Base-by-base conservation (phyloP, 257 asterid genomes). In the Handroanthus guayacan region DNA sequence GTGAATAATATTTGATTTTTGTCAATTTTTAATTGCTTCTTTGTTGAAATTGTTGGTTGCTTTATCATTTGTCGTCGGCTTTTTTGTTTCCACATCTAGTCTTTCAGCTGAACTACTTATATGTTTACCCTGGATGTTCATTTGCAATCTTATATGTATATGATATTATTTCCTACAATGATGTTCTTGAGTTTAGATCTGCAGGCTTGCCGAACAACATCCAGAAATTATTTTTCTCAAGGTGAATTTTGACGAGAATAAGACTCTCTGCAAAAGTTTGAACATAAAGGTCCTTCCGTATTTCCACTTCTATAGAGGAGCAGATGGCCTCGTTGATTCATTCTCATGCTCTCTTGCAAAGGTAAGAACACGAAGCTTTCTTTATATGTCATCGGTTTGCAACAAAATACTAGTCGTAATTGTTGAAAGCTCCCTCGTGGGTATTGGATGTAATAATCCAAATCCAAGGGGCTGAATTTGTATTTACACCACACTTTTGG, bases 261-360 rank as follows among this genome's bases (percentile, higher is more conserved):
- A 92, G 84, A 55, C 85, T 68, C 61, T 92, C 41, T 92, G 97
- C 89, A 89, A 79, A 82, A 91, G 92, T 76, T 82, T 91, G 80
- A 88, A 89, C 55, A 77, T 91, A 20, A 91, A 85, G 79, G 96
- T 91, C 75, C 97, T 89, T 78, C 97, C 97, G n/a, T 87, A 79
- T 77, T 91, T 91, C 80, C 94, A 89, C 71, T 86, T 91, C 82
- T 91, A 91, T 47, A 79, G 89, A 39, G 97, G 96, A 78, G 96
- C 89, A 11, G 89, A 88, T 52, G 84, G 90, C 52, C 84, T 85
- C 63, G 70, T 91, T 44, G 97, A 91, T 50, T 89, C 97, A 6
- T 91, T 91, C 79, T 89, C 97, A 10, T 91, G 97, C 80, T 91
- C 97, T 61, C 91, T 91, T 16, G 97, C 95, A 57, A 91, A 91